These are phyloP conservation scores for Aspergillus coremiiformis DNA, from an alignment of 495 filamentous ascomycete species.

Conservation along the genomic window DNA sequence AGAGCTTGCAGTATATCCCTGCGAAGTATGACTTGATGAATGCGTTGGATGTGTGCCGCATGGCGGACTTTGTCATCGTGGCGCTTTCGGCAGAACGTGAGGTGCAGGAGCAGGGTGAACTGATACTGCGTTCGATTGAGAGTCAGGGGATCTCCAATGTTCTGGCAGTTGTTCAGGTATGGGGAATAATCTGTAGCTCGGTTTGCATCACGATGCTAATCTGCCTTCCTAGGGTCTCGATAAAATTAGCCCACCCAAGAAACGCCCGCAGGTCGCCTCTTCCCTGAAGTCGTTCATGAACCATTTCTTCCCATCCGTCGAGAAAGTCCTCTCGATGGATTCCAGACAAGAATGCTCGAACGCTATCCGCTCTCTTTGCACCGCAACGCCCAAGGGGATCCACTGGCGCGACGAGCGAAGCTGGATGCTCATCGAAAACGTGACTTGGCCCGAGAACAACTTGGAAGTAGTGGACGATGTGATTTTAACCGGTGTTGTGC, in stretches of 20 bases:
- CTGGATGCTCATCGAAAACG: conserved; percentile 86
- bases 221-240: conserved; percentile 47
- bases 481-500: conserved; percentile 75
- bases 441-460: conserved; percentile 56
- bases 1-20: conserved; percentile 78
- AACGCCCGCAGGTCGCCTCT: conserved; percentile 60
- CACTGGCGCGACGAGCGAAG: conserved; percentile 88
- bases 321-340: conserved; percentile 81
- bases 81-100: conserved; percentile 73
- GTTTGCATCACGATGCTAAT: neutral
- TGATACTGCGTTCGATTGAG: conserved; percentile 77
- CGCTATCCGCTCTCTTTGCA: conserved; percentile 82
- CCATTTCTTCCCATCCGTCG: conserved; percentile 84
- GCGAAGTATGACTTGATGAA: conserved; percentile 62
- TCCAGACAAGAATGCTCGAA: conserved; percentile 84
- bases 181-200: neutral
- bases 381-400: conserved; percentile 81
- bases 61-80: conserved; percentile 84
- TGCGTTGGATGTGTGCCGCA: conserved; percentile 75
- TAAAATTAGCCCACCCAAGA: conserved; percentile 68
- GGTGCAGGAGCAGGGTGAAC: conserved; percentile 73
- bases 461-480: conserved; percentile 45
- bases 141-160: conserved; percentile 88
- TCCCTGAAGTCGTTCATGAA: conserved; percentile 85
- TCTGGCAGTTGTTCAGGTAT: conserved; percentile 63